Conservation (phyloP, 164 flowering plant species). For the Tinospora cordifolia region DNA sequence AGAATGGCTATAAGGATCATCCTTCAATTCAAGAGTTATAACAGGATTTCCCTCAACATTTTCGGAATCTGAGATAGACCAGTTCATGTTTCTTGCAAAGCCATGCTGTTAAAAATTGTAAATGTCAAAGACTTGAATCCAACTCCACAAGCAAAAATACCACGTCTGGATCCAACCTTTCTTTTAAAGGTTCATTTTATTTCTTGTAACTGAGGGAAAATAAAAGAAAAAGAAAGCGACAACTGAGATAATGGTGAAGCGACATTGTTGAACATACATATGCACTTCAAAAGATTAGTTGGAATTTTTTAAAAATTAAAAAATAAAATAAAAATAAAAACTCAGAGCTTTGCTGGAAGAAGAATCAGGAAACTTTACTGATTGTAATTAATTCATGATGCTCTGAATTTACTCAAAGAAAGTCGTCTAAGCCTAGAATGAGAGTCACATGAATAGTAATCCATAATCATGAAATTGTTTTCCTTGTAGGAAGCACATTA, state of each 20-base stretch:
- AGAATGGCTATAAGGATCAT: slow-evolving; percentile 73
- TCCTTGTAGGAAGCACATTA: background rate
- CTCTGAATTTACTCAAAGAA: too few species aligned
- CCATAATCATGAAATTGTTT: background rate
- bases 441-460: background rate
- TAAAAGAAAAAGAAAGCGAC: background rate
- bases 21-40: slow-evolving; percentile 72
- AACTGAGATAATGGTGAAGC: background rate
- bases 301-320: too few species aligned
- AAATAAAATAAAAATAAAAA: too few species aligned
- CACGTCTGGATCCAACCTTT: background rate
- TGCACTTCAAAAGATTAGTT: too few species aligned
- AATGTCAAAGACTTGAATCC: slow-evolving; percentile 3
- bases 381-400: too few species aligned
- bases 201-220: background rate
- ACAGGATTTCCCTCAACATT: slow-evolving; percentile 62
- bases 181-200: background rate
- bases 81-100: slow-evolving; percentile 84
- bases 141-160: background rate
- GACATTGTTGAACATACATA: too few species aligned
- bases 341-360: too few species aligned
- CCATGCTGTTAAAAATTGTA: slow-evolving; percentile 60
- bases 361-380: too few species aligned
- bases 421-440: too few species aligned
- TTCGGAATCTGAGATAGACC: slow-evolving; percentile 67